A percentile compares a stretch with the other conserved stretches of the same genome.
These are phyloP conservation scores for Rhizophlyctis rosea DNA, from an alignment of 192 early-diverging fungal genomes.

Conservation along the genomic window DNA sequence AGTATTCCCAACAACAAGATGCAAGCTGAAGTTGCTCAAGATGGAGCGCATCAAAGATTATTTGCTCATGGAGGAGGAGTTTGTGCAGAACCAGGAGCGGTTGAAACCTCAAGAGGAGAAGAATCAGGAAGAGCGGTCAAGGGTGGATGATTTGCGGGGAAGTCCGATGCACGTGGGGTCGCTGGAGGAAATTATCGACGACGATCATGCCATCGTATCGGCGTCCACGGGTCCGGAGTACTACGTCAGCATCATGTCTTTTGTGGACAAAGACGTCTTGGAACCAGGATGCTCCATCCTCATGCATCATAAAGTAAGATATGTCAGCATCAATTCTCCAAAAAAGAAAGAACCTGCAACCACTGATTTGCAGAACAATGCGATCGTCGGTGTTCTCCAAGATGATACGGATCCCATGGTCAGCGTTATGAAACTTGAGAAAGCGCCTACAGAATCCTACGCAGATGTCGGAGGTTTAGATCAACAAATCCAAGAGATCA, in stretches of 20 bases:
- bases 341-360: too few species aligned
- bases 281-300: conserved; percentile 96
- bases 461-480: conserved; percentile 97
- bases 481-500: conserved; percentile 96
- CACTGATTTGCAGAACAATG: too few species aligned
- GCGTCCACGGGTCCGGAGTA: conserved; percentile 89
- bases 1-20: conserved; percentile 98
- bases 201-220: conserved; percentile 98
- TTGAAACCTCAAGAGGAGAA: conserved; percentile 97
- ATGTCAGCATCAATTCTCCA: too few species aligned
- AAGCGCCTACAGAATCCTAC: conserved; percentile 98
- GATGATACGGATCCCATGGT: conserved; percentile 99
- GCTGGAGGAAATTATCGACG: conserved; percentile 99
- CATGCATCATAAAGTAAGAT: conserved; percentile 64
- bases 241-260: conserved; percentile 96
- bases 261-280: conserved; percentile 98
- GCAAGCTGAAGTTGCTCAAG: conserved; percentile 95
- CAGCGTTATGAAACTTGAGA: conserved; percentile 96
- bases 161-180: conserved; percentile 95
- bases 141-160: conserved; percentile 93
- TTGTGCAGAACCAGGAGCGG: conserved; percentile 97
- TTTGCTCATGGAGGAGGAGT: conserved; percentile 97
- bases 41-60: conserved; percentile 99
- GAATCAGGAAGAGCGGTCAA: conserved; percentile 84
- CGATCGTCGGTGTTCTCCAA: conserved; percentile 90